Evolutionary conservation across 345 rosid genomes (phyloP).

Genomic region (Euphorbia tirucalli): DNA sequence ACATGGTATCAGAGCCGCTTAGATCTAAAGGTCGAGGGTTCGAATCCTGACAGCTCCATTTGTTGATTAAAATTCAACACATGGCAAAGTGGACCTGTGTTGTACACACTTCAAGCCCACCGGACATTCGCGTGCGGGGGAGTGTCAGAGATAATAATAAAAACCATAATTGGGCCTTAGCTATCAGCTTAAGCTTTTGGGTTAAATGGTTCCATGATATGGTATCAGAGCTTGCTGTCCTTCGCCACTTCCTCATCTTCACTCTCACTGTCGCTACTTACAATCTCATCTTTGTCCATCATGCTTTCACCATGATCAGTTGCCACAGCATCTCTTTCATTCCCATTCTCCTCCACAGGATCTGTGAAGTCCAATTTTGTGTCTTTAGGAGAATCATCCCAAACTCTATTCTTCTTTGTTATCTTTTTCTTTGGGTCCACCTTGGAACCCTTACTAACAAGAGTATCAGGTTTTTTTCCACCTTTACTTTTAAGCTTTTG

Average conservation of each 20-base stretch:
- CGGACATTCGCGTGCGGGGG: no score
- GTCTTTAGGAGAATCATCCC: conserved; percentile 80
- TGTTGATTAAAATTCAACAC: no score
- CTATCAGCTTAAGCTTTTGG: no score
- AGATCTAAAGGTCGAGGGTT: no score
- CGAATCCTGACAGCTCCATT: no score
- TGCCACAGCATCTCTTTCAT: conserved; percentile 57
- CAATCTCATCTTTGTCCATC: conserved; percentile 94
- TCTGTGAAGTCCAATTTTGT: conserved; percentile 83
- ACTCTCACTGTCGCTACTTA: conserved; percentile 80
- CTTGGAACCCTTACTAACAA: conserved; percentile 67
- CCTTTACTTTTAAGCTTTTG: conserved; percentile 87
- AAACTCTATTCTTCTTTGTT: conserved; percentile 85
- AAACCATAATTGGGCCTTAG: no score
- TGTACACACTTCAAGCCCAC: no score
- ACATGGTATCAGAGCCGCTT: no score
- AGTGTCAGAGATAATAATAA: no score
- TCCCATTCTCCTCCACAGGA: conserved; percentile 54
- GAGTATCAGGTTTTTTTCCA: conserved; percentile 76
- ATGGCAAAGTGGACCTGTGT: no score
- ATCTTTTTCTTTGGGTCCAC: conserved; percentile 72
- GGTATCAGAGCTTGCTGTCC: conserved; percentile 63
- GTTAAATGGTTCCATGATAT: no score
- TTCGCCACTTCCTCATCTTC: conserved; percentile 63
- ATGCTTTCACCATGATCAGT: conserved; percentile 92